These are phyloP conservation scores for Liriodendron chinense DNA, from an alignment of 164 flowering plant species.

Conservation along the genomic window DNA sequence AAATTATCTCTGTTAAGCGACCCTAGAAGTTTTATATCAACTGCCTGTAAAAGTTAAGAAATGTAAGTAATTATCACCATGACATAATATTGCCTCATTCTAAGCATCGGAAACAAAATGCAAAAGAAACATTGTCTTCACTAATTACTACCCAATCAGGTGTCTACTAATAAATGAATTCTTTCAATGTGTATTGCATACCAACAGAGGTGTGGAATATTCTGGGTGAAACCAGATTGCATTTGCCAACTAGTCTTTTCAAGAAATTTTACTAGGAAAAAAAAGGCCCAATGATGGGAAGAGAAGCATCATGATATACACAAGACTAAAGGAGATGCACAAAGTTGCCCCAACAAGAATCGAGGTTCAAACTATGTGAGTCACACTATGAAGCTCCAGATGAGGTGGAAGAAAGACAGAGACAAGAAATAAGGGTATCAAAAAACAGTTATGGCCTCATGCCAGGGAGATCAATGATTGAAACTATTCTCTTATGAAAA, in stretches of 20 bases:
- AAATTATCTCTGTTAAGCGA: constrained; percentile 81
- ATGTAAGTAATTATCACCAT: not conserved
- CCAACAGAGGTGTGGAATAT: not conserved
- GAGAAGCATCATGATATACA: not conserved
- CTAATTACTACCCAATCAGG: not conserved
- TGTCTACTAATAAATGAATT: too few species aligned
- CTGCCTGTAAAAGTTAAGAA: constrained; percentile 57
- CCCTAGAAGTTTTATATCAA: constrained; percentile 73
- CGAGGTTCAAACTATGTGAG: too few species aligned
- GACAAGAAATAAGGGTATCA: not conserved
- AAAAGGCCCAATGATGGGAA: not conserved
- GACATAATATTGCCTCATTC: not conserved
- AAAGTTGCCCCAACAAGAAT: not conserved
- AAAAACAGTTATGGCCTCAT: not conserved
- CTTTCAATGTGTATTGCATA: not conserved
- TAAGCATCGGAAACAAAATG: not conserved
- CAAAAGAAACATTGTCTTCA: not conserved
- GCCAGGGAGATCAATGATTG: too few species aligned
- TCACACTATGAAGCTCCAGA: not conserved
- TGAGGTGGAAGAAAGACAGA: not conserved
- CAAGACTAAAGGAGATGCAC: not conserved
- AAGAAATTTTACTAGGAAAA: too few species aligned
- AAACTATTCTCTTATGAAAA: not conserved
- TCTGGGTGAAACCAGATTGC: too few species aligned
- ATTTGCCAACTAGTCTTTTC: too few species aligned